Conservation (phyloP, 1,284 basidiomycete genomes). For the Boletus smithii region DNA sequence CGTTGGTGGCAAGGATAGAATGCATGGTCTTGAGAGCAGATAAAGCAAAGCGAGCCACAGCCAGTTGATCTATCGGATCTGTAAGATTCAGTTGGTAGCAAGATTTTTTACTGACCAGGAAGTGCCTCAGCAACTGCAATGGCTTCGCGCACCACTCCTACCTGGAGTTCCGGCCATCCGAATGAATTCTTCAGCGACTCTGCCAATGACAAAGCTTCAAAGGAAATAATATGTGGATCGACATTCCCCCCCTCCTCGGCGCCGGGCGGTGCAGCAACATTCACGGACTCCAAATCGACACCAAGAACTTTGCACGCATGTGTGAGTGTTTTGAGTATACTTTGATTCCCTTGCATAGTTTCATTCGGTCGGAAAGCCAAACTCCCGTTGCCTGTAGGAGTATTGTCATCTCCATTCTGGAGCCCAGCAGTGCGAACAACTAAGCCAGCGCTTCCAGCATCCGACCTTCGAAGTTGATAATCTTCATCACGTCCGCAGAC, state of each 20-base stretch:
- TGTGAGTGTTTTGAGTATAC: conserved; percentile 69
- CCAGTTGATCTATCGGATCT: conserved; percentile 58
- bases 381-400: conserved; percentile 42
- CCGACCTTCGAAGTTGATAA: conserved; percentile 38
- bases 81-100: conserved; percentile 14
- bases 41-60: conserved; percentile 74
- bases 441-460: conserved; percentile 44
- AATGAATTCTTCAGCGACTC: conserved; percentile 51
- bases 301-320: conserved; percentile 77
- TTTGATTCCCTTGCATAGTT: conserved; percentile 73
- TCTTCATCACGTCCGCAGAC: conserved; percentile 75
- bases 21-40: conserved; percentile 74
- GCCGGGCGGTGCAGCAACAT: conserved; percentile 39
- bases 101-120: conserved; percentile 58
- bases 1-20: conserved; percentile 60
- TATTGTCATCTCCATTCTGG: conserved; percentile 30
- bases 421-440: conserved; percentile 36
- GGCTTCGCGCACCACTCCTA: conserved; percentile 87
- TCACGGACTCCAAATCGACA: conserved; percentile 69
- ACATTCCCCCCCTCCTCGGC: conserved; percentile 9
- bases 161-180: conserved; percentile 93
- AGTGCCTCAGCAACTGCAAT: conserved; percentile 87
- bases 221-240: conserved; percentile 26
- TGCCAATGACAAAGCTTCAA: conserved; percentile 12
- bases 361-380: conserved; percentile 72